Base-by-base conservation (phyloP, 768 basidiomycete species). In the Leucogyrophana mollusca region DNA sequence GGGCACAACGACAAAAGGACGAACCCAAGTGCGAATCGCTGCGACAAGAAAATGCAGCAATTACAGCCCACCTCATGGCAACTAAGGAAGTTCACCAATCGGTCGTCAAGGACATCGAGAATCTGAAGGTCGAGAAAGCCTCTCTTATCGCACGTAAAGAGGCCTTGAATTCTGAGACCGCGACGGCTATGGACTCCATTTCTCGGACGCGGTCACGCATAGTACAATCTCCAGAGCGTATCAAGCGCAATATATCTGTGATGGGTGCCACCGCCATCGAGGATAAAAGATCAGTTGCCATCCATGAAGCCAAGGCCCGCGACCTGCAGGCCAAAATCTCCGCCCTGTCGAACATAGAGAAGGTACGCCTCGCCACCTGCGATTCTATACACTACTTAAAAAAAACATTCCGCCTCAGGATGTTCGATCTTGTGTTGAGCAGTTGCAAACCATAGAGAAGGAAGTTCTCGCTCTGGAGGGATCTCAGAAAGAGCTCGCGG, bases 191-290 rank as follows among this genome's bases (percentile, higher is more conserved):
- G 34, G 84, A 88, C 46, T 71, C 74, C 36, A 83, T 90, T 51
- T 67, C 70, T 10, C 79, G 84, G 34, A 83, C 83, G 0, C 76
- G 81, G 40, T 72, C 81, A 22, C 82, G 92, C 21, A 86, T 96
- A 51, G 92, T 96, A 3, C 90, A 93, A 62, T 93, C 90, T 0
- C 94, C 94, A 0, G 94, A 95, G 38, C 79, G 93, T 36, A 87
- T 95, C 54, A 88, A 85, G 60, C 80, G 84, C 41, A 87, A 82
- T 34, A 95, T 95, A 56, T 66, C 76, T 9, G 73, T 79, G n/a
- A 91, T 95, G 87, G 76, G 79, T 3, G 60, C 69, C 5, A 82
- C 78, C 0, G 80, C 82, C 1, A 62, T 77, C 14, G 85, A 87
- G 44, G 90, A 94, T 54, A 89, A 89, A 59, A 79, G 73, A 50